Conservation (phyloP, 257 asterid species). For the Solanum chmielewskii region DNA sequence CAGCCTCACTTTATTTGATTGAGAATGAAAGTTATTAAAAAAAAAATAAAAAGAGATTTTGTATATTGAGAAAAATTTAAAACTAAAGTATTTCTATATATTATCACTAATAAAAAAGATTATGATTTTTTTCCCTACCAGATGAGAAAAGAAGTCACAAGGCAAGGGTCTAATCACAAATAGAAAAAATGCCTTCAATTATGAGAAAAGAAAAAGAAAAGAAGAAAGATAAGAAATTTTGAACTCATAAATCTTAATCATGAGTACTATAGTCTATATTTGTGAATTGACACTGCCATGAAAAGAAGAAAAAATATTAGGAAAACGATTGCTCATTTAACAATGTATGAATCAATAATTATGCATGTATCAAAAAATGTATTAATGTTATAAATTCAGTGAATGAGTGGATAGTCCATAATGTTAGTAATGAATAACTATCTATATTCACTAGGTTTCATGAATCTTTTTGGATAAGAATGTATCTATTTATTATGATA, state of each 20-base stretch:
- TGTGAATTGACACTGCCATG: not conserved
- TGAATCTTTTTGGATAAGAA: too few relatives aligned
- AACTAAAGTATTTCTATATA: not conserved
- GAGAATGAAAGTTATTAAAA: not conserved
- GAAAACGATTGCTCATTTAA: not conserved
- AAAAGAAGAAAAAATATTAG: too few relatives aligned
- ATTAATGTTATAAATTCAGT: too few relatives aligned
- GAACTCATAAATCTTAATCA: not conserved
- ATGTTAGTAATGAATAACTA: too few relatives aligned
- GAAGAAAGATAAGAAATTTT: not conserved
- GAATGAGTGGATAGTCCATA: too few relatives aligned
- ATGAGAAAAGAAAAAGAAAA: not conserved
- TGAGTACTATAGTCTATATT: not conserved
- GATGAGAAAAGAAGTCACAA: not conserved
- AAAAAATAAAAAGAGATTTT: not conserved
- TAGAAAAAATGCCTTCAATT: not conserved
- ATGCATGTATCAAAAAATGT: not conserved
- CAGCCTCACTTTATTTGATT: not conserved
- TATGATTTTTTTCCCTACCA: not conserved
- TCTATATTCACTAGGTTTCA: too few relatives aligned
- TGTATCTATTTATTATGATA: too few relatives aligned
- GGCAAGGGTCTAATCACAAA: not conserved
- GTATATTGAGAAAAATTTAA: not conserved
- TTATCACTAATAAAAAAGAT: not conserved
- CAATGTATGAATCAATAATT: not conserved